Conservation (phyloP, 176 grass and related monocot species). For the Oryza australiensis region DNA sequence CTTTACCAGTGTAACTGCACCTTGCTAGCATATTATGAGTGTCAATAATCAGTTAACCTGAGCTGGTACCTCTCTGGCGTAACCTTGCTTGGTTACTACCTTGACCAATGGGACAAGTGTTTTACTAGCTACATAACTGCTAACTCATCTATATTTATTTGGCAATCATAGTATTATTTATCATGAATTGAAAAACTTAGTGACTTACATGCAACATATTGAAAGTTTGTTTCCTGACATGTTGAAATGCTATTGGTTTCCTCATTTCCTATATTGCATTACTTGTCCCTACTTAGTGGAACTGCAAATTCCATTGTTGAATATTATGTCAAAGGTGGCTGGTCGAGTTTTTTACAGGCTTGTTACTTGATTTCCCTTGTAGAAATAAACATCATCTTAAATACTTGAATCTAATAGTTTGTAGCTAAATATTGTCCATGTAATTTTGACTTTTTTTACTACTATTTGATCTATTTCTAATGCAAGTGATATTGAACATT, state of each 20-base stretch:
- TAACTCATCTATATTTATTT: background rate
- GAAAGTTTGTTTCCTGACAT: background rate
- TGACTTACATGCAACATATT: background rate
- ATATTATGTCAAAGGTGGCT: background rate
- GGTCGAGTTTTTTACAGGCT: background rate
- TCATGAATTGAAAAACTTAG: background rate
- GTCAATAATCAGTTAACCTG: background rate
- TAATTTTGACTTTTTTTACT: background rate
- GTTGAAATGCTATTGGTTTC: background rate
- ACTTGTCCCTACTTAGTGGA: background rate
- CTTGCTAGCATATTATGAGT: background rate
- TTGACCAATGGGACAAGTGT: background rate
- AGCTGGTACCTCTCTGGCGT: background rate
- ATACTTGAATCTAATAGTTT: conserved; percentile 7
- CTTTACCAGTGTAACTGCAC: too few species aligned
- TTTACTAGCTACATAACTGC: background rate
- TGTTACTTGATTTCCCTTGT: background rate
- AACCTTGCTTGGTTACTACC: background rate
- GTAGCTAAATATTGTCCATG: background rate
- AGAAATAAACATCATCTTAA: background rate
- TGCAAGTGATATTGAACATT: conserved; percentile 2
- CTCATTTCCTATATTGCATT: background rate
- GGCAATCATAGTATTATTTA: background rate
- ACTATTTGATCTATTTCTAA: conserved; percentile 17
- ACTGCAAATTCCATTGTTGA: background rate